Evolutionary conservation across 108 stramenopile genomes (phyloP), one percentile per base, ranked within the genome.

Genomic region (Aureococcus anophagefferens): DNA sequence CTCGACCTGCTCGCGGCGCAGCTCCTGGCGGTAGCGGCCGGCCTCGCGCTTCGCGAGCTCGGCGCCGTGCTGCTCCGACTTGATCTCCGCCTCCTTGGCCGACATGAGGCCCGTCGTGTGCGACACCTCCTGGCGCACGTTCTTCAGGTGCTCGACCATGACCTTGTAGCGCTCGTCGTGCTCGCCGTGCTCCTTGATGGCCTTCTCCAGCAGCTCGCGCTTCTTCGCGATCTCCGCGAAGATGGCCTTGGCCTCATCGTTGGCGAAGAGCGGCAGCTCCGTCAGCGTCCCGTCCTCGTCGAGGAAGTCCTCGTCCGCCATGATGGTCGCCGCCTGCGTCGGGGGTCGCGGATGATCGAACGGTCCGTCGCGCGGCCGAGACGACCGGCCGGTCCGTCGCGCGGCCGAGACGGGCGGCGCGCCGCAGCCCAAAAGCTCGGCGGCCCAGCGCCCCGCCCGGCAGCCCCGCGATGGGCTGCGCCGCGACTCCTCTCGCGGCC

Each of bases 111-210:
- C 79, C 67, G 91, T 87, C 9, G 92, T 91, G 76, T 92, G 89
- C 31, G 78, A 72, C 18, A 92, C 84, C 70, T 93, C 92, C 73
- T 88, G 87, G 44, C 84, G 81, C 29, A 93, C 84, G 68, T 87
- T 89, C 65, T 87, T 85, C 62, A 93, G 70, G 78, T 92, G 92
- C 72, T 91, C 92, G 18, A 81, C 82, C 83, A 91, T 93, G 18
- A 90, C 77, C 28, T 59, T 46, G 36, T 88, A 72, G 0, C 92
- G 87, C 64, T 91, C 90, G 62, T 68, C 67, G 65, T 90, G 74
- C 21, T 59, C 51, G 7, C 7, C 25, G 51, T 59, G 25, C 7
- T 16, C 51, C 21, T 3, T 28, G 7, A 4, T 1, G 25, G 51
- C 51, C 51, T 59, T 59, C 51, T 59, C 51, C 7, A 59, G 51